These are phyloP conservation scores for Ligustrum vulgare DNA, from an alignment of 257 asterid genomes.

Conservation along the genomic window DNA sequence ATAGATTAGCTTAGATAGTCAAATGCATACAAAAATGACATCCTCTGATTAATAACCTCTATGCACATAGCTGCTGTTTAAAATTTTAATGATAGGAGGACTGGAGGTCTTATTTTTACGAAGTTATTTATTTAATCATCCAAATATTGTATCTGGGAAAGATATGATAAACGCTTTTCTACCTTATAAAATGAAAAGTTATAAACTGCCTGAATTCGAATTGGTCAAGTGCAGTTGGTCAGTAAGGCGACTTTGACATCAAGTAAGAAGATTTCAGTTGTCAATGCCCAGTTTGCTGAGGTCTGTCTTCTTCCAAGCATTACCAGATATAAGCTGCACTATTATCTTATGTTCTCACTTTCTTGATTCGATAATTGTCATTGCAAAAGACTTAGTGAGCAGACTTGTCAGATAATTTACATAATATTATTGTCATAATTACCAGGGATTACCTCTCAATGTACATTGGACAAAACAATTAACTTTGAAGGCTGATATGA, in stretches of 20 bases:
- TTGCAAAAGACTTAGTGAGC: background rate
- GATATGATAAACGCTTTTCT: background rate
- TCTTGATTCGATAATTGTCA: background rate
- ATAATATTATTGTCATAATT: background rate
- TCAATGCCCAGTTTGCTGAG: background rate
- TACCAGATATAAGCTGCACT: background rate
- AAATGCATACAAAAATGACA: background rate
- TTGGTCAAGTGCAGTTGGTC: background rate
- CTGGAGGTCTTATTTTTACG: background rate
- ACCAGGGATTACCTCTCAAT: constrained; percentile 27
- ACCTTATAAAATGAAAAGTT: background rate
- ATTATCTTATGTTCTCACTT: background rate
- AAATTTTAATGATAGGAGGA: background rate
- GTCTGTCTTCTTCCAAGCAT: background rate
- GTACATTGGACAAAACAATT: constrained; percentile 13
- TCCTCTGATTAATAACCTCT: background rate
- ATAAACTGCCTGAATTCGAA: background rate
- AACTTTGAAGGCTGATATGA: constrained; percentile 52
- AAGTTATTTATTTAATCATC: background rate
- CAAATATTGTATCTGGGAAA: background rate
- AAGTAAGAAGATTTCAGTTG: background rate
- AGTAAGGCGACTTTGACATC: background rate
- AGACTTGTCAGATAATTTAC: background rate
- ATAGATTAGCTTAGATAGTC: background rate
- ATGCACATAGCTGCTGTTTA: background rate